Evolutionary conservation across 805 yeast genomes (phyloP).

Genomic region (Nakazawaea wyomingensis): DNA sequence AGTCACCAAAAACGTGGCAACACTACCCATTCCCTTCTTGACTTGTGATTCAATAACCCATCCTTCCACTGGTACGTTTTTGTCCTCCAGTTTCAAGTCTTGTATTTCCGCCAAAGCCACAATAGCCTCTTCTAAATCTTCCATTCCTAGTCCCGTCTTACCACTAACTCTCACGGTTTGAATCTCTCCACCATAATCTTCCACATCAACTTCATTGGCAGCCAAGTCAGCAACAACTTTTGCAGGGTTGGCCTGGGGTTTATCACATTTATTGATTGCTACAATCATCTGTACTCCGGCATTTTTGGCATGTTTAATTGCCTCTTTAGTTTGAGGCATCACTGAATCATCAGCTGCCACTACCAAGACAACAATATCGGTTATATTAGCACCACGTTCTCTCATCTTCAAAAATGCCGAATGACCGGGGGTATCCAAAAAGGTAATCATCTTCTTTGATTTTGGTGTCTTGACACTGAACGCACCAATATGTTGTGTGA

Average conservation of each 20-base stretch:
- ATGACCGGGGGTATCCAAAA: slow-evolving; percentile 97
- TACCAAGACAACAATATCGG: slow-evolving; percentile 87
- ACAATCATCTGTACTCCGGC: slow-evolving; percentile 82
- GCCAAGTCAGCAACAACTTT: slow-evolving; percentile 76
- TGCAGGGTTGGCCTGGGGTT: slow-evolving; percentile 67
- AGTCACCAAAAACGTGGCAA: slow-evolving; percentile 78
- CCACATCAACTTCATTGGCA: slow-evolving; percentile 73
- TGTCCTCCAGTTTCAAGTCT: slow-evolving; percentile 62
- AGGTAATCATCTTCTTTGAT: slow-evolving; percentile 74
- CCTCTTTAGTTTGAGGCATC: slow-evolving; percentile 96
- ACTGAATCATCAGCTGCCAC: slow-evolving; percentile 98
- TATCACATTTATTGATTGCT: slow-evolving; percentile 90
- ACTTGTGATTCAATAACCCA: slow-evolving; percentile 85
- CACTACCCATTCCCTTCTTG: slow-evolving; percentile 76
- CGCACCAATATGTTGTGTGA: slow-evolving; percentile 97
- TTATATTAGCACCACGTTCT: slow-evolving; percentile 90
- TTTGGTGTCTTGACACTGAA: slow-evolving; percentile 79
- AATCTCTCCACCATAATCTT: slow-evolving; percentile 92
- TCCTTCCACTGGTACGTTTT: slow-evolving; percentile 66
- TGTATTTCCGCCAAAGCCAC: slow-evolving; percentile 77
- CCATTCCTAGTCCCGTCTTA: slow-evolving; percentile 85
- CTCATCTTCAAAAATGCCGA: slow-evolving; percentile 96
- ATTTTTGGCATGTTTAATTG: slow-evolving; percentile 84
- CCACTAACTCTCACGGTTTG: slow-evolving; percentile 88
- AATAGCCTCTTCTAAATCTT: slow-evolving; percentile 82